These are phyloP conservation scores for Chaetomium cochliodes DNA, from an alignment of 495 filamentous ascomycete genomes.

Conservation along the genomic window DNA sequence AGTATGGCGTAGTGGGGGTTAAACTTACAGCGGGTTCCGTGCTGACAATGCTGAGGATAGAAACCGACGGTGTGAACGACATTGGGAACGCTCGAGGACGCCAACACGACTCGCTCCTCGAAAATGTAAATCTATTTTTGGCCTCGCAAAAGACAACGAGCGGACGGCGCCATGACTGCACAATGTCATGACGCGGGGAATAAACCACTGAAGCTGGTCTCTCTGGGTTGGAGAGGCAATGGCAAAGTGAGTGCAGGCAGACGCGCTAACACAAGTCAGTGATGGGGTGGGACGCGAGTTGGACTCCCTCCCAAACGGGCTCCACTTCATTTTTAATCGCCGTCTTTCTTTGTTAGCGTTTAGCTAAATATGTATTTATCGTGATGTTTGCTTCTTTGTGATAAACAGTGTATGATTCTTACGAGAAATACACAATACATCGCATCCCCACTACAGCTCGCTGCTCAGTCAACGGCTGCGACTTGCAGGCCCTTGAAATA, in stretches of 20 bases:
- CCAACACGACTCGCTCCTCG: not conserved
- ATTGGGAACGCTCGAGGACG: not conserved
- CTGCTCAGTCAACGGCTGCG: not conserved
- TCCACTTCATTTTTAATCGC: not conserved
- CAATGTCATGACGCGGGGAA: conserved; percentile 26
- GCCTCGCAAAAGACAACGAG: conserved; percentile 11
- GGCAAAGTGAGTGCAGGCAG: conserved; percentile 16
- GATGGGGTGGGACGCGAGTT: not conserved
- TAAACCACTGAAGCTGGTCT: not conserved
- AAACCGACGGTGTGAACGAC: conserved; percentile 13
- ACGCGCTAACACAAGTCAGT: conserved; percentile 6
- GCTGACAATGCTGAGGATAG: conserved; percentile 13
- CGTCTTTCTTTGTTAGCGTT: not conserved
- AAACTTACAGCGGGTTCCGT: conserved; percentile 1
- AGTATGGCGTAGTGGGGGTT: not conserved
- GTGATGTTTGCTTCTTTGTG: not conserved
- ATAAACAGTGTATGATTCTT: not conserved
- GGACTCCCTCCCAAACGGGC: not conserved
- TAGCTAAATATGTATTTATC: conserved; percentile 1
- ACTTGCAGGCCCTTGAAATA: conserved; percentile 4
- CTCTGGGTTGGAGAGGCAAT: not conserved
- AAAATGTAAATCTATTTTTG: conserved; percentile 20
- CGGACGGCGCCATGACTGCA: conserved; percentile 28
- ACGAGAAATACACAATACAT: not conserved
- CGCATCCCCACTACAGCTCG: not conserved